Conservation (phyloP, 208 protist species). For the Trypanosoma avium region DNA sequence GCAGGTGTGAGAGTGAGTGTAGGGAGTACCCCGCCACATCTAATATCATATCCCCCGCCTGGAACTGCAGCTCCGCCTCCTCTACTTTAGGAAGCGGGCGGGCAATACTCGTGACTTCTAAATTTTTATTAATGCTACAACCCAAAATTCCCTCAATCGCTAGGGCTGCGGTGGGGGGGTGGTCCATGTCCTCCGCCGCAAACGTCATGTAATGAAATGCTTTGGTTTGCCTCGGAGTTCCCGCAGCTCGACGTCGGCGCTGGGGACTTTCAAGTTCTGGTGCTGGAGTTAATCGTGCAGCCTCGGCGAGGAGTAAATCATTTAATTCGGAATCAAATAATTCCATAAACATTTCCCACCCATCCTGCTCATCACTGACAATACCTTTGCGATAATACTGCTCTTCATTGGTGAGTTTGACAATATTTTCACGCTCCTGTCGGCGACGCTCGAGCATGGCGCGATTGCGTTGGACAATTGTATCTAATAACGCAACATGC, state of each 20-base stretch:
- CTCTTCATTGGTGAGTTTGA: constrained; percentile 51
- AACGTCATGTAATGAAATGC: constrained; percentile 90
- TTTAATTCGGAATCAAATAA: constrained; percentile 50
- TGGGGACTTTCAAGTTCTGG: constrained; percentile 26
- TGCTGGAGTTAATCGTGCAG: constrained; percentile 22
- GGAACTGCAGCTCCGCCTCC: constrained; percentile 75
- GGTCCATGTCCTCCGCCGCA: constrained; percentile 82
- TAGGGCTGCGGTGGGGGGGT: constrained; percentile 63
- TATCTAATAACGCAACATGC: constrained; percentile 52
- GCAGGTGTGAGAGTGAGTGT: constrained; percentile 84
- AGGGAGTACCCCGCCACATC: constrained; percentile 79
- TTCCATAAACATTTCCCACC: constrained; percentile 62
- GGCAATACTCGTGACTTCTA: constrained; percentile 79
- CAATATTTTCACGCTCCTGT: constrained; percentile 45
- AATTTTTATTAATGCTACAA: constrained; percentile 86
- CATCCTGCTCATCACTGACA: constrained; percentile 69
- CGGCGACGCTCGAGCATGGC: constrained; percentile 59
- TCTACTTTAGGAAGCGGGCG: constrained; percentile 65
- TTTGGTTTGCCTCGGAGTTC: constrained; percentile 59
- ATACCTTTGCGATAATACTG: constrained; percentile 69
- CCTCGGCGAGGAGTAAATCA: constrained; percentile 43
- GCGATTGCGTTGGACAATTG: constrained; percentile 51
- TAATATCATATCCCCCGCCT: constrained; percentile 88
- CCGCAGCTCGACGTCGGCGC: constrained; percentile 46
- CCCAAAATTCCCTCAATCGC: constrained; percentile 83